These are phyloP conservation scores for Cydonia oblonga DNA, from an alignment of 331 rosid species.

Conservation along the genomic window DNA sequence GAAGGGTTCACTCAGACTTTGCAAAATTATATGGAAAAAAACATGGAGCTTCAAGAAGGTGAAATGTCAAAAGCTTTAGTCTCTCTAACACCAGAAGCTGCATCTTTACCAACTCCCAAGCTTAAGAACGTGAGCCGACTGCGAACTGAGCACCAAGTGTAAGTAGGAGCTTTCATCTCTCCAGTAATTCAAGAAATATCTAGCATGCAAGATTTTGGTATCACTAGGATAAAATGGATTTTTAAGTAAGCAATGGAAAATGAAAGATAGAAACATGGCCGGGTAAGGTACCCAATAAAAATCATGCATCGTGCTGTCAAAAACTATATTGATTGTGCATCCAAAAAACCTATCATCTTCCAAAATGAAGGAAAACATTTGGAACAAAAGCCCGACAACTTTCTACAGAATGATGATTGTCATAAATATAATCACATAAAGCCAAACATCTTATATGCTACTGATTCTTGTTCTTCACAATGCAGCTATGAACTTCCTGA, in stretches of 20 bases:
- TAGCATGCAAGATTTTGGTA: slow-evolving; percentile 7
- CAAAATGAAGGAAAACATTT: background rate
- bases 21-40: slow-evolving; percentile 73
- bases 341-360: background rate
- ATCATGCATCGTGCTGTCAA: background rate
- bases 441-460: background rate
- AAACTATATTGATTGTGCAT: background rate
- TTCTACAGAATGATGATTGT: background rate
- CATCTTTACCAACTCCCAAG: slow-evolving; percentile 79
- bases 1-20: slow-evolving; percentile 73
- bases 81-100: slow-evolving; percentile 62
- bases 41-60: slow-evolving; percentile 74
- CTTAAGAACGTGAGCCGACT: slow-evolving; percentile 78
- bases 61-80: slow-evolving; percentile 85
- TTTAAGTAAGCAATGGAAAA: background rate
- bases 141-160: slow-evolving; percentile 96
- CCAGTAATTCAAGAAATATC: slow-evolving; percentile 7
- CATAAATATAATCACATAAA: background rate
- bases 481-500: slow-evolving; percentile 99
- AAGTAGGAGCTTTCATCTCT: slow-evolving; percentile 30
- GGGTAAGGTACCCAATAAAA: background rate
- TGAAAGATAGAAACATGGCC: too few relatives aligned
- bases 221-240: background rate
- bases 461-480: slow-evolving; percentile 23
- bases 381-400: background rate